Conservation (phyloP, 2,329 filamentous ascomycete species). For the Fusarium musae region DNA sequence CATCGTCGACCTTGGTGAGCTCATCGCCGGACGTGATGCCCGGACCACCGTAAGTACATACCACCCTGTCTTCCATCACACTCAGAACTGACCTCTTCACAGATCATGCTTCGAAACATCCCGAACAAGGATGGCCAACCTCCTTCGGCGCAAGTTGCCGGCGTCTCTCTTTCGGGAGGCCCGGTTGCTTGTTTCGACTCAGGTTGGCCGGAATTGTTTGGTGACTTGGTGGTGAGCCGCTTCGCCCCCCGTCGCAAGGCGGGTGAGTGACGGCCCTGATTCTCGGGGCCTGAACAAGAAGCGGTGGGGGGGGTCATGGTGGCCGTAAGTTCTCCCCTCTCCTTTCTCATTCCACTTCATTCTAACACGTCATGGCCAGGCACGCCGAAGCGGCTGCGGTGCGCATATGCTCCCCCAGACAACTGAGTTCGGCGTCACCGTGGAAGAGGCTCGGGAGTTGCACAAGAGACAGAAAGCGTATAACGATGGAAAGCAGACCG, state of each 20-base stretch:
- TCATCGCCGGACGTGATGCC: conserved; percentile 71
- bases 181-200: background rate
- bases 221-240: background rate
- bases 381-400: too few relatives aligned
- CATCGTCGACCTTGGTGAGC: background rate
- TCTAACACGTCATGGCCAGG: background rate
- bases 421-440: rapidly evolving
- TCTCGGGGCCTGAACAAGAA: background rate
- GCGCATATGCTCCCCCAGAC: rapidly evolving
- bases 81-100: background rate
- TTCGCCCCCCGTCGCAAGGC: background rate
- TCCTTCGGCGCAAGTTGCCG: conserved; percentile 80
- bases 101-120: conserved; percentile 86
- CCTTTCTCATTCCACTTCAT: background rate
- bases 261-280: background rate
- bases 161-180: conserved; percentile 68
- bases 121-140: conserved; percentile 86
- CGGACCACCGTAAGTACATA: conserved; percentile 72
- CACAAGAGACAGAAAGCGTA: rapidly evolving
- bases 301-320: background rate
- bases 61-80: background rate
- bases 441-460: rapidly evolving
- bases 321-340: background rate
- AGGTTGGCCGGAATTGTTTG: background rate
- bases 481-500: background rate